Evolutionary conservation across 2,329 filamentous ascomycete species (phyloP).

Genomic region (Colletotrichum agaves): DNA sequence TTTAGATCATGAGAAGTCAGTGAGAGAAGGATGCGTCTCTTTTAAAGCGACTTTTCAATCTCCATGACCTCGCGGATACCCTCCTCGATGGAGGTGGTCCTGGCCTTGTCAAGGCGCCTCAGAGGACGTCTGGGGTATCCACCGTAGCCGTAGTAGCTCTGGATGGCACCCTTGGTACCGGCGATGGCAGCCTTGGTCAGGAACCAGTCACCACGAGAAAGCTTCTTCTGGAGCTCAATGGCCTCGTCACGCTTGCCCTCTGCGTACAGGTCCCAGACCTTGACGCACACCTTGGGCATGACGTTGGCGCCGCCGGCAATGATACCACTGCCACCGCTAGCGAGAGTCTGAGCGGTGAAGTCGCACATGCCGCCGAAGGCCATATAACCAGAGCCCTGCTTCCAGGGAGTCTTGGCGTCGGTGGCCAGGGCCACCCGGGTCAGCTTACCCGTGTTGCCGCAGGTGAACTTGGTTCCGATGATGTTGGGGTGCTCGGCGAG

Average conservation of each 20-base stretch:
- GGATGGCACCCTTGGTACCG: conserved; percentile 86
- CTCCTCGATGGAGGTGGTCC: conserved; percentile 62
- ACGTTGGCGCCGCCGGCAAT: conserved; percentile 89
- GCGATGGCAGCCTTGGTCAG: conserved; percentile 85
- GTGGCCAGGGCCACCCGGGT: conserved; percentile 81
- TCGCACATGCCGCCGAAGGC: conserved; percentile 90
- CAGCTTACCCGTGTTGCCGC: conserved; percentile 89
- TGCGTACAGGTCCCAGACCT: conserved; percentile 80
- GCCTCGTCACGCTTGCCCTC: conserved; percentile 81
- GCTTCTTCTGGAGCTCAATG: conserved; percentile 77
- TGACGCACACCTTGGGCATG: conserved; percentile 83
- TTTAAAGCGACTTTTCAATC: conserved; percentile 65
- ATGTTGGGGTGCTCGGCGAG: conserved; percentile 86
- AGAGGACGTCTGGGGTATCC: conserved; percentile 79
- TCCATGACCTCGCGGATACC: conserved; percentile 73
- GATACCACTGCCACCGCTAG: conserved; percentile 83
- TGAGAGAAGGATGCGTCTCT: not conserved
- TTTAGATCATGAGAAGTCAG: not conserved
- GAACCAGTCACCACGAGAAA: conserved; percentile 84
- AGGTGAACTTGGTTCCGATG: conserved; percentile 90
- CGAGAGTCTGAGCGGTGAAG: conserved; percentile 84
- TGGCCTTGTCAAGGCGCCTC: conserved; percentile 70
- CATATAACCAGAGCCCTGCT: conserved; percentile 76
- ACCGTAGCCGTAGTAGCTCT: conserved; percentile 85
- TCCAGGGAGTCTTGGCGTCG: conserved; percentile 73